Evolutionary conservation across 306 rosid genomes (phyloP).

Genomic region (Geum urbanum): DNA sequence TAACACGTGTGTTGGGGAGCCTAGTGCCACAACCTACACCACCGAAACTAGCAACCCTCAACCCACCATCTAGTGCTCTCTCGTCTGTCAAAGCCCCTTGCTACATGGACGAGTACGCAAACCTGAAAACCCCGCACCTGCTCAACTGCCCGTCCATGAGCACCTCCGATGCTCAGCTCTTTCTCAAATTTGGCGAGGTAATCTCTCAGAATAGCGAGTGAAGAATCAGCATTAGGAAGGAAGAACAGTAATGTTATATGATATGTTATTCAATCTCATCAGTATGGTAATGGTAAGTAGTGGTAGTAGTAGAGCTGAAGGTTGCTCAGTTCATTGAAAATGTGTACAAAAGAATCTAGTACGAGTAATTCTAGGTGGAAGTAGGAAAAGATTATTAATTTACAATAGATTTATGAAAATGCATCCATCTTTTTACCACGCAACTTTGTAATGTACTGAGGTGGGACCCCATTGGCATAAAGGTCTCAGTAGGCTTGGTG

Average conservation of each 20-base stretch:
- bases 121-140: conserved; percentile 70
- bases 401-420: conserved; percentile 6
- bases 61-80: conserved; percentile 22
- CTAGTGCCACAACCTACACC: conserved; percentile 32
- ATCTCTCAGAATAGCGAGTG: conserved; percentile 77
- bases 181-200: conserved; percentile 90
- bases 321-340: conserved; percentile 19
- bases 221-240: conserved; percentile 14
- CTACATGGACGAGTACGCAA: conserved; percentile 79
- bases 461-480: conserved; percentile 8
- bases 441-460: too few relatives aligned
- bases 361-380: conserved; percentile 18
- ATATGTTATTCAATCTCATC: not conserved
- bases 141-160: conserved; percentile 82
- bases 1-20: conserved; percentile 65
- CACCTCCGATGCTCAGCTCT: conserved; percentile 83
- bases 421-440: not conserved
- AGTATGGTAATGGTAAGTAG: not conserved
- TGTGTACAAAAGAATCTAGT: conserved; percentile 39
- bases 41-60: conserved; percentile 33
- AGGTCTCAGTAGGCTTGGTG: not conserved
- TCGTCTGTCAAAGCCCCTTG: conserved; percentile 49
- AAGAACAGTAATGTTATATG: not conserved
- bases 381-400: too few relatives aligned
- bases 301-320: conserved; percentile 3